Percentiles rank a stretch among this genome's conserved stretches.
Conservation (phyloP, 2,329 filamentous ascomycete genomes). For the Cyphellophora europaea region DNA sequence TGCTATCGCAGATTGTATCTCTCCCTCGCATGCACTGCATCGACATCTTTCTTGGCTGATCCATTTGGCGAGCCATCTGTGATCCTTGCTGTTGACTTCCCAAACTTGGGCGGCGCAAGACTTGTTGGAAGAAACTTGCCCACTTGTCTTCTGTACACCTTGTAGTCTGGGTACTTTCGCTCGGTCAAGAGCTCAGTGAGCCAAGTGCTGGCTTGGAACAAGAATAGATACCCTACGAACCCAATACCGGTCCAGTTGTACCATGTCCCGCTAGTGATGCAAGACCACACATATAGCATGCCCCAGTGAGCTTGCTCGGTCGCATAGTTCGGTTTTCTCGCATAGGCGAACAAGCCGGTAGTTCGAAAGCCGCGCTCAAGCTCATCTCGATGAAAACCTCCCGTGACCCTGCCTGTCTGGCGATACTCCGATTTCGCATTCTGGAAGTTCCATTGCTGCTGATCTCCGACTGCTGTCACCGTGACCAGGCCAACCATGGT, state of each 20-base stretch:
- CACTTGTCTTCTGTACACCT: constrained; percentile 71
- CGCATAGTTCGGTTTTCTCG: constrained; percentile 88
- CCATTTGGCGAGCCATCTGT: background rate
- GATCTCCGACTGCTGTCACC: constrained; percentile 74
- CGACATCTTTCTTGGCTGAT: background rate
- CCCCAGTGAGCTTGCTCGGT: constrained; percentile 91
- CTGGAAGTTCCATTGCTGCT: constrained; percentile 90
- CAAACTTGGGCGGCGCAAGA: background rate
- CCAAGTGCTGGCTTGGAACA: constrained; percentile 85
- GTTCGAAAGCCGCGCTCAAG: constrained; percentile 85
- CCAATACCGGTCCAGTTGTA: constrained; percentile 75
- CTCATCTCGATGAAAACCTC: constrained; percentile 58
- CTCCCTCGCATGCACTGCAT: background rate
- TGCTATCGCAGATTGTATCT: background rate
- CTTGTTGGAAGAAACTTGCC: constrained; percentile 68
- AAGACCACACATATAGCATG: constrained; percentile 78
- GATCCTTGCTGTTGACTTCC: background rate
- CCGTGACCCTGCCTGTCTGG: constrained; percentile 53
- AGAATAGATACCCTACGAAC: constrained; percentile 56
- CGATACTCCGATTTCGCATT: constrained; percentile 68
- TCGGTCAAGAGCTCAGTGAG: constrained; percentile 76
- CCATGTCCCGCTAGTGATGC: constrained; percentile 58
- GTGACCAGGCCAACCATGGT: constrained; percentile 47
- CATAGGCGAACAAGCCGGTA: constrained; percentile 76
- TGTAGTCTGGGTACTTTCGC: constrained; percentile 81